Evolutionary conservation across 768 basidiomycete species (phyloP).

Genomic region (Basidioascus undulatus): DNA sequence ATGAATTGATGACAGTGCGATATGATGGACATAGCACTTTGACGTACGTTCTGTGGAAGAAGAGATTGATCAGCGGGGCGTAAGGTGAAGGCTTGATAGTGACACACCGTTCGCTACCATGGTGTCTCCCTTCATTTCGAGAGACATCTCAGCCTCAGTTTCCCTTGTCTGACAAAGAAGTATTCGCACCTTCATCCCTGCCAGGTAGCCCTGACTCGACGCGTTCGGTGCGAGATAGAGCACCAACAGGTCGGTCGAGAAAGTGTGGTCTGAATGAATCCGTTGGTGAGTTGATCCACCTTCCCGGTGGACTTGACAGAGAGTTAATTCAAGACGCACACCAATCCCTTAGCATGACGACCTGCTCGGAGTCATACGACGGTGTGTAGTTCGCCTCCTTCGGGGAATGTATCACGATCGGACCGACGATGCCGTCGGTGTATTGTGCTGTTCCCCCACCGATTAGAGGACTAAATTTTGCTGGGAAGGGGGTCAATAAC

Average conservation of each 20-base stretch:
- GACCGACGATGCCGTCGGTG: slow-evolving; percentile 29
- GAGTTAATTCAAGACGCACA: not conserved
- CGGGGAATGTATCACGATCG: slow-evolving; percentile 24
- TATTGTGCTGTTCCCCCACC: slow-evolving; percentile 17
- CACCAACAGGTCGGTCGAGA: not conserved
- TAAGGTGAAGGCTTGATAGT: too few species aligned
- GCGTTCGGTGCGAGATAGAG: not conserved
- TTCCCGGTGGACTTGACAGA: too few species aligned
- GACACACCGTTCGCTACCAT: too few species aligned
- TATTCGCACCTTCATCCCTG: too few species aligned
- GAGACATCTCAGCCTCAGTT: too few species aligned
- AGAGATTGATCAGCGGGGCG: too few species aligned
- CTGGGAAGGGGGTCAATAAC: slow-evolving; percentile 6
- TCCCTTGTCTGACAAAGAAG: too few species aligned
- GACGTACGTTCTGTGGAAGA: too few species aligned
- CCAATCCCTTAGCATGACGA: not conserved
- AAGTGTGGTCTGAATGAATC: not conserved
- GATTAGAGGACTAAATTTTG: slow-evolving; percentile 11
- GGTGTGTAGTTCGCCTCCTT: slow-evolving; percentile 16
- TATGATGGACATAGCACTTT: too few species aligned
- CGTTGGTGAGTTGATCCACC: not conserved
- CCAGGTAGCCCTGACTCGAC: too few species aligned
- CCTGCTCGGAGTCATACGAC: slow-evolving; percentile 1
- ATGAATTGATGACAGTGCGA: too few species aligned
- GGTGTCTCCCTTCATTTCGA: too few species aligned